Conservation (phyloP, 78 protist genomes). For the Dictyostelium purpureum region DNA sequence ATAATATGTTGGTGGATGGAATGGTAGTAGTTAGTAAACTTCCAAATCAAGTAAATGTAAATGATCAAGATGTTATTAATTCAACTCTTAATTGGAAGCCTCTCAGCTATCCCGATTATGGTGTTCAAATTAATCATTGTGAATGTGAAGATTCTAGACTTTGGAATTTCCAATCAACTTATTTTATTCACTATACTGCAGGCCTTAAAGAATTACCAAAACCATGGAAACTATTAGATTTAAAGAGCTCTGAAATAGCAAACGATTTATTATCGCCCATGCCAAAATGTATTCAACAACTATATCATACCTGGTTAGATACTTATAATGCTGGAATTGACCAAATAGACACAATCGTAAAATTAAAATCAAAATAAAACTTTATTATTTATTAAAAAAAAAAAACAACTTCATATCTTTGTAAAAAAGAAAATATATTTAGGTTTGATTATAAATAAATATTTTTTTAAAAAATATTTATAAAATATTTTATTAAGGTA, state of each 20-base stretch:
- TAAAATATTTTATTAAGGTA: no score
- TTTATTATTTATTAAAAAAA: no score
- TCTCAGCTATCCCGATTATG: constrained; percentile 30
- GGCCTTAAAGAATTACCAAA: constrained; percentile 69
- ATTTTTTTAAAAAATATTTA: no score
- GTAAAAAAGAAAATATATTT: no score
- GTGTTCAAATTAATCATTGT: constrained; percentile 65
- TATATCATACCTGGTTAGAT: constrained; percentile 7
- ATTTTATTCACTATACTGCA: constrained; percentile 53
- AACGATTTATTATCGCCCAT: not conserved
- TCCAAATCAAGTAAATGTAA: not conserved
- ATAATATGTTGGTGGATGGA: not conserved
- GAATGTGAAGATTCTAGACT: constrained; percentile 52
- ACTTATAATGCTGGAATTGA: no score
- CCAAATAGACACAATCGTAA: no score
- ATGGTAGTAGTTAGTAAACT: constrained; percentile 7
- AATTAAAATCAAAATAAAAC: no score
- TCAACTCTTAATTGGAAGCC: constrained; percentile 16
- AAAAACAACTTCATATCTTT: no score
- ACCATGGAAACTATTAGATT: constrained; percentile 29
- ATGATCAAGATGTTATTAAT: constrained; percentile 69
- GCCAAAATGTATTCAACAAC: constrained; percentile 12
- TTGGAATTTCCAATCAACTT: constrained; percentile 6
- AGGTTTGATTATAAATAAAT: no score
- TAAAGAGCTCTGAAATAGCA: not conserved